Evolutionary conservation across 1,284 basidiomycete genomes (phyloP).

Genomic region (Earliella scabrosa): DNA sequence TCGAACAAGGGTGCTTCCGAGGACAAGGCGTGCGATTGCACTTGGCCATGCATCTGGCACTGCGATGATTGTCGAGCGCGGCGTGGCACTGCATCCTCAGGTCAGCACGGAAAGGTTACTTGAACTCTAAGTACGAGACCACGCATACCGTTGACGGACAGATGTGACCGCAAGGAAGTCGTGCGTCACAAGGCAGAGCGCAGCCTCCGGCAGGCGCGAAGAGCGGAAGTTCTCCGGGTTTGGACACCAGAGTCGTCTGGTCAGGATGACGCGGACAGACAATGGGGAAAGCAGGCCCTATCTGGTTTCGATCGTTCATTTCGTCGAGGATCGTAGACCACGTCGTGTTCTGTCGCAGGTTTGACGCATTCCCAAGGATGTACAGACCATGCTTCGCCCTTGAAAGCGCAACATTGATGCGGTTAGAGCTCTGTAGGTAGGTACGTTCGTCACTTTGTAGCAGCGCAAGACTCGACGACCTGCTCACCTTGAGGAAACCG

Average conservation of each 20-base stretch:
- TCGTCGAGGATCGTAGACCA: slow-evolving; percentile 66
- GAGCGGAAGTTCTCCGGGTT: slow-evolving; percentile 55
- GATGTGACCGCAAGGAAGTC: slow-evolving; percentile 72
- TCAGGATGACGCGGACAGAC: slow-evolving; percentile 63
- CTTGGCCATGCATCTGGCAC: slow-evolving; percentile 33
- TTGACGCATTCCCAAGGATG: slow-evolving; percentile 68
- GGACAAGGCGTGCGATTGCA: slow-evolving; percentile 56
- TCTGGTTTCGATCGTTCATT: slow-evolving; percentile 47
- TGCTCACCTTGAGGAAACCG: slow-evolving; percentile 78
- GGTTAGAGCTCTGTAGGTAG: slow-evolving; percentile 27
- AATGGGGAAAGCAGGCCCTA: slow-evolving; percentile 62
- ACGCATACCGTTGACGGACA: slow-evolving; percentile 63
- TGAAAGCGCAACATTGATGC: slow-evolving; percentile 59
- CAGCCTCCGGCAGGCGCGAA: slow-evolving; percentile 66
- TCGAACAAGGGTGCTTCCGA: slow-evolving; percentile 63
- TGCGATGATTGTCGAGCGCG: slow-evolving; percentile 40
- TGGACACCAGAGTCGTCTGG: slow-evolving; percentile 41
- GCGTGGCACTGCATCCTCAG: slow-evolving; percentile 71
- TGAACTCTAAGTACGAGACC: background rate
- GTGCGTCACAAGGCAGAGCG: slow-evolving; percentile 53
- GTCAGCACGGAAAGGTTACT: too few species aligned
- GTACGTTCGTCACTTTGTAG: too few species aligned
- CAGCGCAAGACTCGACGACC: too few species aligned
- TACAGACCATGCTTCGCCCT: slow-evolving; percentile 74
- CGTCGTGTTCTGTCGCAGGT: slow-evolving; percentile 52